Conservation (phyloP, 2,329 filamentous ascomycete genomes). For the Exophiala aquamarina region DNA sequence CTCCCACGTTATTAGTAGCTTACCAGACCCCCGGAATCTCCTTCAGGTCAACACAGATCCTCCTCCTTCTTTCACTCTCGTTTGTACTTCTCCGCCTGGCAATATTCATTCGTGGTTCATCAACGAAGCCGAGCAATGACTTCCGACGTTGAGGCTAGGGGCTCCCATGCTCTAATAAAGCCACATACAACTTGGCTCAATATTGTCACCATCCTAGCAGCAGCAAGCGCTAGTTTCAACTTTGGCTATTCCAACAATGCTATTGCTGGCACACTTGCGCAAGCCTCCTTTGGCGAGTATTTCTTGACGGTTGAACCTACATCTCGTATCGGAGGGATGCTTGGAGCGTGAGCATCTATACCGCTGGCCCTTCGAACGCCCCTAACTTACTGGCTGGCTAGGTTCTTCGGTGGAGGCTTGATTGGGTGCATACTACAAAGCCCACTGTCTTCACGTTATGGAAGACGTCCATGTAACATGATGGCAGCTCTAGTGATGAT, state of each 20-base stretch:
- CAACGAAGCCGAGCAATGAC: background rate
- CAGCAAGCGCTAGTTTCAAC: conserved; percentile 8
- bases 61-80: background rate
- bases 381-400: background rate
- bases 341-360: conserved; percentile 8
- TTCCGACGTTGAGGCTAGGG: background rate
- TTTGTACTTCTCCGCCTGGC: background rate
- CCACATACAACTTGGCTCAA: conserved; percentile 12
- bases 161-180: background rate
- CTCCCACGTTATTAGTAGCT: background rate
- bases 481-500: conserved; percentile 37
- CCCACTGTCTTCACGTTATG: conserved; percentile 29
- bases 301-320: conserved; percentile 2
- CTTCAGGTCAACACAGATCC: background rate
- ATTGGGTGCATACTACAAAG: conserved; percentile 8
- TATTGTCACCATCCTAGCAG: conserved; percentile 8
- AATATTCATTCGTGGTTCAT: background rate
- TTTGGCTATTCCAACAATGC: conserved; percentile 18
- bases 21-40: background rate
- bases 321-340: conserved; percentile 12
- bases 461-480: conserved; percentile 36
- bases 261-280: conserved; percentile 28
- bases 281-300: conserved; percentile 44
- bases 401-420: conserved; percentile 12
- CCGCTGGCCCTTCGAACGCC: background rate